phyloP scores from a whole-genome alignment of 2,329 filamentous ascomycete genomes.

The Tolypocladium nubicola region DNA sequence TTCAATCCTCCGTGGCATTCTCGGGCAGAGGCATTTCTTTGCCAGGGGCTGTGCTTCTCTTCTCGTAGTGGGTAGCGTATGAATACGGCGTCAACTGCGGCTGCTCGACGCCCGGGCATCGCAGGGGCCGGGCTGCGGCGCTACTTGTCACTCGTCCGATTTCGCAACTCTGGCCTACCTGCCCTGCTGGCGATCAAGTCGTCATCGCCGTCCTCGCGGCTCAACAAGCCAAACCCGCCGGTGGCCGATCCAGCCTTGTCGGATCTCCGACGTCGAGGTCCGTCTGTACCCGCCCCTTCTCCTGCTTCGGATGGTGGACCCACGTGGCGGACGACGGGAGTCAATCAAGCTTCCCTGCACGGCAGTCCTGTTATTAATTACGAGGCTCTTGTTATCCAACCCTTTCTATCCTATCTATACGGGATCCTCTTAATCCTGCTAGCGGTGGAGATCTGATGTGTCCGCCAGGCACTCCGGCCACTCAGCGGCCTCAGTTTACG shows the following conservation, averaged over 20 bases:
- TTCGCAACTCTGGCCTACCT: not conserved
- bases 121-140: not conserved
- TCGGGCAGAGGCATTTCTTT: not conserved
- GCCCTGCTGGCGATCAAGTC: not conserved
- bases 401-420: not conserved
- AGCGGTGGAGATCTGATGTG: not conserved
- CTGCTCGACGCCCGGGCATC: not conserved
- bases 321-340: not conserved
- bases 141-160: not conserved
- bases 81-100: not conserved
- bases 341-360: not conserved
- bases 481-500: conserved; percentile 28
- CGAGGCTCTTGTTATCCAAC: not conserved
- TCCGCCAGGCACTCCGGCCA: not conserved
- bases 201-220: not conserved
- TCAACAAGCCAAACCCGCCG: not conserved
- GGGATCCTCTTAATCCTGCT: not conserved
- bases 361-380: not conserved
- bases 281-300: not conserved
- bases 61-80: no score
- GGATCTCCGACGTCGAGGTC: conserved; percentile 1
- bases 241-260: conserved; percentile 1
- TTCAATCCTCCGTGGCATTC: not conserved
- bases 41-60: not conserved
- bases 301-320: not conserved